Percentiles rank a stretch among this genome's conserved stretches.
Evolutionary conservation across 2,329 filamentous ascomycete species (phyloP).

Genomic region (Hypomyces perniciosus): DNA sequence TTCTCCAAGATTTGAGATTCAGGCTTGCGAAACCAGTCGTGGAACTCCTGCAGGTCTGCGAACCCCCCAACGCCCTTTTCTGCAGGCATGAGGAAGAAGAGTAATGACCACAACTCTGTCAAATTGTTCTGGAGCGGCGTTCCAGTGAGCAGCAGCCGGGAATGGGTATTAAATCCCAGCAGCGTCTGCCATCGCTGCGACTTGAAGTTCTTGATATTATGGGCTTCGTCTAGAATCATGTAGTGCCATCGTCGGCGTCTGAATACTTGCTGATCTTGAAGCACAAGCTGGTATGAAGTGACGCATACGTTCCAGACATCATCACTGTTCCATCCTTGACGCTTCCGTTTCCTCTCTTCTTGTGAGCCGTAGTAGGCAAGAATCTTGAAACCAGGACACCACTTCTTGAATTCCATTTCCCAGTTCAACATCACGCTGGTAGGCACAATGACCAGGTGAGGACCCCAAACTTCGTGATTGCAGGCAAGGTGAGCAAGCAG

Average conservation of each 20-base stretch:
- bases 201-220: constrained; percentile 99
- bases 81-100: constrained; percentile 94
- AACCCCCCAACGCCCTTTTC: constrained; percentile 84
- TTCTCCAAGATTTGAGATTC: constrained; percentile 96
- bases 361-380: constrained; percentile 93
- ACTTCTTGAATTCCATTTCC: constrained; percentile 99
- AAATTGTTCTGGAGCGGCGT: constrained; percentile 96
- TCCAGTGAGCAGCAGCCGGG: constrained; percentile 81
- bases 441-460: constrained; percentile 90
- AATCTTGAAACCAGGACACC: constrained; percentile 96
- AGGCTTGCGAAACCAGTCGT: constrained; percentile 90
- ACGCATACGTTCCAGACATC: constrained; percentile 96
- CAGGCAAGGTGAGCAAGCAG: constrained; percentile 88
- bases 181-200: constrained; percentile 95
- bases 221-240: constrained; percentile 95
- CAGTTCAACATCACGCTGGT: constrained; percentile 99
- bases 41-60: constrained; percentile 91
- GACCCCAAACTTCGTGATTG: constrained; percentile 86
- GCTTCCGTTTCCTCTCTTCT: constrained; percentile 85
- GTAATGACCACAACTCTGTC: constrained; percentile 90
- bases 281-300: constrained; percentile 92
- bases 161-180: constrained; percentile 85
- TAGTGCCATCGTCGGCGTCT: constrained; percentile 94
- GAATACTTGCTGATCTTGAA: constrained; percentile 91
- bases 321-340: constrained; percentile 87